These are phyloP conservation scores for Periglandula ipomoeae DNA, from an alignment of 2,329 filamentous ascomycete genomes.

Conservation along the genomic window DNA sequence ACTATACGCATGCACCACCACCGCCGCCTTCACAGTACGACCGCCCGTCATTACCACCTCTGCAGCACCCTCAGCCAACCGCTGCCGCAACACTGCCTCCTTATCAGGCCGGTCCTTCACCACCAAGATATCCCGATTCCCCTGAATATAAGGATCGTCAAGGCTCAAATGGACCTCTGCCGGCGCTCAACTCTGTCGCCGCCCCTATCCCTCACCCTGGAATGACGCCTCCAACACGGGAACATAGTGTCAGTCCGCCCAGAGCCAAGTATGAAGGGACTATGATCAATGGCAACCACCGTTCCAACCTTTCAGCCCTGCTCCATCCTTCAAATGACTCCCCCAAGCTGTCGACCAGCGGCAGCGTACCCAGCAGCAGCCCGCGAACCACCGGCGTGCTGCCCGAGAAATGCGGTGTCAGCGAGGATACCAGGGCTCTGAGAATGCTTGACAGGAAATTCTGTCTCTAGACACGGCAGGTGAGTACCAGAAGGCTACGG, in stretches of 20 bases:
- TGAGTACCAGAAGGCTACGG: not conserved
- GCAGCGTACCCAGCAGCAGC: constrained; percentile 37
- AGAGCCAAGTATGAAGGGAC: constrained; percentile 29
- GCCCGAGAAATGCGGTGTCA: constrained; percentile 33
- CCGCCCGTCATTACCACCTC: constrained; percentile 27
- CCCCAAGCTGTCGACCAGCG: constrained; percentile 30
- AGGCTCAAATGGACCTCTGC: constrained; percentile 34
- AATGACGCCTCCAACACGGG: constrained; percentile 33
- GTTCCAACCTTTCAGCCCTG: constrained; percentile 39
- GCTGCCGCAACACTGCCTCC: constrained; percentile 14
- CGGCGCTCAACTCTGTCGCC: constrained; percentile 24
- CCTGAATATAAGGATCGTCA: constrained; percentile 37
- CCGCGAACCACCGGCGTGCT: constrained; percentile 19
- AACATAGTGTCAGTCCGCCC: constrained; percentile 40
- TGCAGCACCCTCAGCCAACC: constrained; percentile 21
- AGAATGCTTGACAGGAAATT: constrained; percentile 56
- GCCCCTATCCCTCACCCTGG: constrained; percentile 17
- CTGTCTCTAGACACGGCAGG: constrained; percentile 12
- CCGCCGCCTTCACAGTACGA: constrained; percentile 18
- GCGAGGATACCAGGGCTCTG: constrained; percentile 57
- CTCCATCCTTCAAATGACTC: constrained; percentile 44
- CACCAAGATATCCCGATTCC: constrained; percentile 27
- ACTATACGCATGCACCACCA: constrained; percentile 14
- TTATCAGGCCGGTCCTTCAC: constrained; percentile 26
- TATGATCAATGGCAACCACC: constrained; percentile 20